Evolutionary conservation across 2,329 filamentous ascomycete genomes (phyloP).

Genomic region (Fusarium camptoceras): DNA sequence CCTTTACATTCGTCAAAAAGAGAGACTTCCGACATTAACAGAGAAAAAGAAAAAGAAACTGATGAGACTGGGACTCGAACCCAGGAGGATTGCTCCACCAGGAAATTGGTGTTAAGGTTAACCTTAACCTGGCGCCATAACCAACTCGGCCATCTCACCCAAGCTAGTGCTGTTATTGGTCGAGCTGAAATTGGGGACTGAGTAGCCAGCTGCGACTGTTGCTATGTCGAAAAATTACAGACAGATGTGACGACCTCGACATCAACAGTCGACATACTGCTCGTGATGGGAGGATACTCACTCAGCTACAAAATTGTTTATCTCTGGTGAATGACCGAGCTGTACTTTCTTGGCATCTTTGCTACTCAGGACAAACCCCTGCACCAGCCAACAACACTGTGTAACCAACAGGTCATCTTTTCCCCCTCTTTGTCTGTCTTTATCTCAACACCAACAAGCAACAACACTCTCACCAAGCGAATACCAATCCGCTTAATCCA

Average conservation of each 20-base stretch:
- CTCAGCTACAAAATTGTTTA: too few species aligned
- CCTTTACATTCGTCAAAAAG: too few species aligned
- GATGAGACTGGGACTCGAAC: conserved; percentile 2
- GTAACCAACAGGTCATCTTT: background rate
- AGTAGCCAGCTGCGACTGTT: accelerated
- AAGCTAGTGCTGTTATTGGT: background rate
- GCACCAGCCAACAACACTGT: background rate
- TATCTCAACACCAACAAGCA: background rate
- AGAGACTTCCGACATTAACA: too few species aligned
- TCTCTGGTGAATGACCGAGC: background rate
- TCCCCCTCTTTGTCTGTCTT: background rate
- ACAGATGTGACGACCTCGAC: too few species aligned
- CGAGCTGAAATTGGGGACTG: accelerated
- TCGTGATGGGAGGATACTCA: accelerated
- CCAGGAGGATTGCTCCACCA: conserved; percentile 9
- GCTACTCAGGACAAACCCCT: background rate
- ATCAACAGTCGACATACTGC: background rate
- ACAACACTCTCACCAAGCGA: background rate
- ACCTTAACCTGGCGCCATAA: conserved; percentile 17
- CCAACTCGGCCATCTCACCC: conserved; percentile 16
- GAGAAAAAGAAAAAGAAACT: background rate
- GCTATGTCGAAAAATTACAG: accelerated
- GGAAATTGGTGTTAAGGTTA: conserved; percentile 5
- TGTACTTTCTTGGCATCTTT: background rate
- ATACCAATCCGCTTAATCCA: background rate